These are phyloP conservation scores for Leptomonas seymouri DNA, from an alignment of 208 protist species.

Conservation along the genomic window DNA sequence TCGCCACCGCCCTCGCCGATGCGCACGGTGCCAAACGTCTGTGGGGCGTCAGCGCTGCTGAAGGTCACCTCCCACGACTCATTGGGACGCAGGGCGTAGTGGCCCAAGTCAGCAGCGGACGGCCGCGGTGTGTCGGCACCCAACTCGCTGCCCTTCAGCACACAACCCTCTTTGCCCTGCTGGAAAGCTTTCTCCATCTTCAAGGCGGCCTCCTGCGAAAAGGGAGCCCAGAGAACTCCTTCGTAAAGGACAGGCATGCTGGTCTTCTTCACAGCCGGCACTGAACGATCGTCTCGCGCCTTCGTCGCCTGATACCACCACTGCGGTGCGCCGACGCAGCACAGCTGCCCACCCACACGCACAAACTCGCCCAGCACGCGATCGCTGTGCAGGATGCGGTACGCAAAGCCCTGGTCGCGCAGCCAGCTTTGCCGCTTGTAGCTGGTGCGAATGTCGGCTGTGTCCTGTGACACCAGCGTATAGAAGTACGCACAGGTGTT, in stretches of 20 bases:
- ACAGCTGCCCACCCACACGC: conserved; percentile 55
- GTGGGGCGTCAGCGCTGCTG: conserved; percentile 75
- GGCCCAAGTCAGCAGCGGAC: conserved; percentile 16
- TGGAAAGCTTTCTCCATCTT: conserved; percentile 65
- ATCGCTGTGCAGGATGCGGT: conserved; percentile 76
- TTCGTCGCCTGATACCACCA: conserved; percentile 79
- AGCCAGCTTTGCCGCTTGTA: conserved; percentile 98
- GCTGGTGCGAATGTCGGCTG: conserved; percentile 96
- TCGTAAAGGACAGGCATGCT: conserved; percentile 20
- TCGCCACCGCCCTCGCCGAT: conserved; percentile 40
- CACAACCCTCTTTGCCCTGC: conserved; percentile 44
- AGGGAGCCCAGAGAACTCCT: conserved; percentile 56
- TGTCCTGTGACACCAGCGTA: conserved; percentile 97
- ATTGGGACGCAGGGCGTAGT: conserved; percentile 18
- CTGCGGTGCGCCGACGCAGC: conserved; percentile 78
- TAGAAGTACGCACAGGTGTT: conserved; percentile 99
- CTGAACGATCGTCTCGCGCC: neutral
- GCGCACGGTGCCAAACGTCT: conserved; percentile 78
- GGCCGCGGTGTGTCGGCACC: conserved; percentile 39
- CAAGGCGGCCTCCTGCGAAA: conserved; percentile 49
- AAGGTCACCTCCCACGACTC: conserved; percentile 72
- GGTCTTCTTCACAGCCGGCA: neutral
- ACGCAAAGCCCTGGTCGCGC: conserved; percentile 95
- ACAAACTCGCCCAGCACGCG: conserved; percentile 50
- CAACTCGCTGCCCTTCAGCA: conserved; percentile 41